These are phyloP conservation scores for Elongisporangium undulatum DNA, from an alignment of 352 stramenopile species.

Conservation along the genomic window DNA sequence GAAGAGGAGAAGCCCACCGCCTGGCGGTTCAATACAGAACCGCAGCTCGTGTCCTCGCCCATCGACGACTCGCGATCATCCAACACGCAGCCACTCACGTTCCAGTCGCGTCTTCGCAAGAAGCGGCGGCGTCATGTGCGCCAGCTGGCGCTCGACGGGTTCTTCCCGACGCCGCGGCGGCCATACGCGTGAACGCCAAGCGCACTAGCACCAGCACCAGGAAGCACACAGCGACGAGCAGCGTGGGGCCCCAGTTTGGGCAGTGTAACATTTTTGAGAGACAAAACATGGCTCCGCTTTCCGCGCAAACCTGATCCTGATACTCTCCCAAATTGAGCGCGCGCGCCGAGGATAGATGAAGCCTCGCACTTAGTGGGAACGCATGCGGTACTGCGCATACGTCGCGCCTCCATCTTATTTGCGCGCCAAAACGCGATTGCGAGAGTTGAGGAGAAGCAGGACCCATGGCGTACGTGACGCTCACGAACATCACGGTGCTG, in stretches of 20 bases:
- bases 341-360: not conserved
- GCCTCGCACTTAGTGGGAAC: not conserved
- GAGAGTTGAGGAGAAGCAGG: not conserved
- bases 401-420: not conserved
- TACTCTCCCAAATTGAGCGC: not conserved
- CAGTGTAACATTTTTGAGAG: not conserved
- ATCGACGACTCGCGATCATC: not conserved
- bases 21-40: not conserved
- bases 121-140: conserved; percentile 42
- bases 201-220: not conserved
- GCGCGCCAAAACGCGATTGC: not conserved
- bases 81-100: conserved; percentile 3
- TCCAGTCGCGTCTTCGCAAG: conserved; percentile 29
- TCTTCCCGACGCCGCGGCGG: conserved; percentile 15
- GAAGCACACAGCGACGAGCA: not conserved
- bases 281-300: not conserved
- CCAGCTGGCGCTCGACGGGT: conserved; percentile 49
- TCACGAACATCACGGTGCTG: conserved; percentile 95
- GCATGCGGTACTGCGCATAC: not conserved
- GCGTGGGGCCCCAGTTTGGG: not conserved
- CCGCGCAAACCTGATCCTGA: not conserved
- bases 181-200: not conserved
- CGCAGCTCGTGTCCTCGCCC: not conserved
- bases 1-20: not conserved
- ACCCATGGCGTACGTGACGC: conserved; percentile 85